Base-by-base conservation (phyloP, 1,139 yeast genomes). In the Blastobotrys raffinosifermentans region DNA sequence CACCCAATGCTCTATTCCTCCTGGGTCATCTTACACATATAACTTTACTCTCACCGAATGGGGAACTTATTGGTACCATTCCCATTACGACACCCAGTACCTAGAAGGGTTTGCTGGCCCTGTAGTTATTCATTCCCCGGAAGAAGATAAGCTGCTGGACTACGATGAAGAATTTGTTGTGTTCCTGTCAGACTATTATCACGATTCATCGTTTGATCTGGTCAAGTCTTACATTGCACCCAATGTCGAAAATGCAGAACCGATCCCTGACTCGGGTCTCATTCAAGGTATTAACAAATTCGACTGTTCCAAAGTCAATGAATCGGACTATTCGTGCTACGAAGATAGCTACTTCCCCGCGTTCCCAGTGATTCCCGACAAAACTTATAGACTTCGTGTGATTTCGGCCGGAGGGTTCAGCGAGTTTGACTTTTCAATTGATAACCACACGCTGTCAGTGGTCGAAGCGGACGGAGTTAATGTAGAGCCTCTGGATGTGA, bases 241-340 rank as follows among this genome's bases (percentile, higher is more conserved):
- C 58, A 81, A 81, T 57, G 89, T 94, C 33, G 83, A 93, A 2
- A 95, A 94, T 43, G 87, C 87, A 25, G 95, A 86, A 60, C 96
- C 96, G 23, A 76, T 85, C 48, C 95, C 95, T 1, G 81, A 78
- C 53, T 38, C 47, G 14, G 55, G 56, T 45, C 80, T 82, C 6
- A 50, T 55, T 7, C 56, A 58, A 32, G 64, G 65, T 9, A 33
- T 40, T 16, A 48, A 47, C 5, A 25, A 25, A 2, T 43, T 45
- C 29, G 44, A 49, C 34, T 54, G 57, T 34, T 19, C 34, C 15
- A 34, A 14, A 65, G 6, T 26, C 3, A 13, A 16, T 10, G 21
- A 11, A 5, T 26, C 40, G 27, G 20, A 27, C 23, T 26, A 26
- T 14, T 75, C 48, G 75, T 48, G 54, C 44, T 33, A 46, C 19